phyloP scores from a whole-genome alignment of 2,329 filamentous ascomycete species.

The Byssochlamys sp. region DNA sequence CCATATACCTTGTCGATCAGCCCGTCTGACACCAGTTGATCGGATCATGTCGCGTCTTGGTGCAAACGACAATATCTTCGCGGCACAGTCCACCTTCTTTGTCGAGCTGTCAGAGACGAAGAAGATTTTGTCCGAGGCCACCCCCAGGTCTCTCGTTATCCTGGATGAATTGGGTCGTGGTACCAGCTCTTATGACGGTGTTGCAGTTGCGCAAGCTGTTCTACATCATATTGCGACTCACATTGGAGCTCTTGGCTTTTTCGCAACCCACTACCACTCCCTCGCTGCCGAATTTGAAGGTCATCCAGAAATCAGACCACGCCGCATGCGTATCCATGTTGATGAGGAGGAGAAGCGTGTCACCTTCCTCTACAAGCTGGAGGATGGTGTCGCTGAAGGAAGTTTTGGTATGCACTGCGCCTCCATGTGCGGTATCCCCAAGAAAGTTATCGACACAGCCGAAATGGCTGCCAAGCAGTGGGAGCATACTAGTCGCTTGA shows the following conservation, averaged over 20 bases:
- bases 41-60: slow-evolving; percentile 97
- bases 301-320: slow-evolving; percentile 77
- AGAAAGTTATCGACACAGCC: slow-evolving; percentile 70
- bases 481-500: slow-evolving; percentile 87
- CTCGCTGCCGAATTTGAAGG: slow-evolving; percentile 80
- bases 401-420: slow-evolving; percentile 99
- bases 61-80: slow-evolving; percentile 98
- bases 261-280: slow-evolving; percentile 94
- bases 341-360: slow-evolving; percentile 74
- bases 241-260: slow-evolving; percentile 88
- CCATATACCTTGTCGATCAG: slow-evolving; percentile 73
- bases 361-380: slow-evolving; percentile 92
- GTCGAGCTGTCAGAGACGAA: slow-evolving; percentile 95
- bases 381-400: slow-evolving; percentile 86
- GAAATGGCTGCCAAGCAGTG: slow-evolving; percentile 83
- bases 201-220: slow-evolving; percentile 91
- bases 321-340: slow-evolving; percentile 89
- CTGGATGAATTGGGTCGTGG: slow-evolving; percentile 92
- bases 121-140: slow-evolving; percentile 92
- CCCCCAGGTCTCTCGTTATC: slow-evolving; percentile 86
- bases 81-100: slow-evolving; percentile 94
- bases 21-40: slow-evolving; percentile 79
- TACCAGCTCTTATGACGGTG: slow-evolving; percentile 89
- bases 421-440: slow-evolving; percentile 89
- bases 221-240: slow-evolving; percentile 92